Percentiles rank a stretch among this genome's conserved stretches.
phyloP scores from a whole-genome alignment of 2,329 filamentous ascomycete species.

The Sporothrix dimorphospora region DNA sequence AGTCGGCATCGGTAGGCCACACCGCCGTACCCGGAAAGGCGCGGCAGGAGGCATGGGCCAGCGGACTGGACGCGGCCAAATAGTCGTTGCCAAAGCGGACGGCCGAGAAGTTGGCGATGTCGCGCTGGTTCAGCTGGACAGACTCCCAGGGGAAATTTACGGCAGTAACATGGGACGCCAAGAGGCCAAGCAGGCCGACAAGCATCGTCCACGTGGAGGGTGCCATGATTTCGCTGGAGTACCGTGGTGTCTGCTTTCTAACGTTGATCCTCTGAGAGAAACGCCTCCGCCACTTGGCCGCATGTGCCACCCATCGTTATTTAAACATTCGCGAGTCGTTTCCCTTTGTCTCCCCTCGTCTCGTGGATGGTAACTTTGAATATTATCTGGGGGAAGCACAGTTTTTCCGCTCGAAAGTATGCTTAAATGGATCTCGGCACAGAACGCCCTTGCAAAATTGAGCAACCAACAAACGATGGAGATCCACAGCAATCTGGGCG shows the following conservation, averaged over 20 bases:
- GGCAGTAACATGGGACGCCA: neutral
- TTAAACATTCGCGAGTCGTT: neutral
- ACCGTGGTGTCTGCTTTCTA: no score
- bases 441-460: neutral
- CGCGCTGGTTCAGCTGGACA: slow-evolving; percentile 21
- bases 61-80: no score
- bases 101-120: slow-evolving; percentile 28
- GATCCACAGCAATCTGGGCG: slow-evolving; percentile 16
- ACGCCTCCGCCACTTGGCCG: neutral
- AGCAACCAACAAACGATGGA: neutral
- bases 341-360: neutral
- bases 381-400: neutral
- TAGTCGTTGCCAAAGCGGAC: slow-evolving; percentile 24
- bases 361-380: neutral
- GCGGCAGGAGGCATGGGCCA: slow-evolving; percentile 36
- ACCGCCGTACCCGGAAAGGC: slow-evolving; percentile 37
- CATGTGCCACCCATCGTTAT: neutral
- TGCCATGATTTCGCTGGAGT: neutral
- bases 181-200: neutral
- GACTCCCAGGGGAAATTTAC: slow-evolving; percentile 30
- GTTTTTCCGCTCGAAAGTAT: neutral
- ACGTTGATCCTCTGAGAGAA: neutral
- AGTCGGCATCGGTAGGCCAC: slow-evolving; percentile 41
- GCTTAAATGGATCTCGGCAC: slow-evolving; percentile 9
- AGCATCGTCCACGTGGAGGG: neutral